Base-by-base conservation (phyloP, 2,329 filamentous ascomycete species). In the Pseudonectria foliicola region DNA sequence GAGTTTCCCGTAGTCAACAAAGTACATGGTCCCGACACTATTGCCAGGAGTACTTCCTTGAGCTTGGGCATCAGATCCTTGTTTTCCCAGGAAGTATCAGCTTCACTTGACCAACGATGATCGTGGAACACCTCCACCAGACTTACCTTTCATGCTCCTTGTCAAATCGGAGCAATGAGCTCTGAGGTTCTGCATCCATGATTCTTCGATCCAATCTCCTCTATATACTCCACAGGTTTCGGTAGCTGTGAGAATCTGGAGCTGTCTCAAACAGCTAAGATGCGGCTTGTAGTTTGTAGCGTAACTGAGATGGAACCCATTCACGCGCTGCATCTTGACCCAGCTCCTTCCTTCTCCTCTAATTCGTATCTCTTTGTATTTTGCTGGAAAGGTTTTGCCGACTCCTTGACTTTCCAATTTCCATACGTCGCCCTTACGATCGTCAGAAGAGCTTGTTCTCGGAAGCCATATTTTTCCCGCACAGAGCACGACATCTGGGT, bases 241-340 rank as follows among this genome's bases (percentile, higher is more conserved):
- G 18, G 18, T 8, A 21, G 18, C 18, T 5, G 8, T 21, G 5
- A 21, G 18, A 21, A 21, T 6, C 8, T 21, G 18, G 26, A 27
- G 12, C 26, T 27, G 26, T 27, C 13, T 4, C 12, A 27, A n/a
- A 27, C 8, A 15, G 7, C 27, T 13, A n/a, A 21, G 5, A 8
- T 21, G 18, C 18, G 18, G 25, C 15, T 39, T 34, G n/a, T 39
- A 41, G 34, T 47, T 41, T 13, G 45, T 35, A 4, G 42, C 39
- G 27, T 39, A 21, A 37, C 44, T 47, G 6, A 34, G 44, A 28
- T 47, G 44, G 25, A 45, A 44, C 12, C 37, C 37, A 14, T 47
- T 47, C 13, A 47, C 42, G 15, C 40, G 38, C 2, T 14, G 16
- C 18, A 47, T 13, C 2, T 10, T 5, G 15, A 41, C 25, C 6